Evolutionary conservation across 345 rosid genomes (phyloP).

Genomic region (Cardamine occulta): DNA sequence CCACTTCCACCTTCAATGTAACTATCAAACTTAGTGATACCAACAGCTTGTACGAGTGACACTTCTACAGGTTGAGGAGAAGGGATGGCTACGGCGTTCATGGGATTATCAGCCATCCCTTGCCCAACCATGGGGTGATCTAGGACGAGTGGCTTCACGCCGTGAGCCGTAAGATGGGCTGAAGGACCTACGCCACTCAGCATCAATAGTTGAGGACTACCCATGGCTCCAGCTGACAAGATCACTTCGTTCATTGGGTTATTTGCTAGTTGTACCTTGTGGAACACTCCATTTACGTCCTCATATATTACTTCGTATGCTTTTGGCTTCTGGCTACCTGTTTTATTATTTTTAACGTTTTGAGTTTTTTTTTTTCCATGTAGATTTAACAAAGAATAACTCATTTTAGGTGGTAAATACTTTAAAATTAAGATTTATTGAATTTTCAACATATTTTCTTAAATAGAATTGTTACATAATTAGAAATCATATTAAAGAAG

Average conservation of each 20-base stretch:
- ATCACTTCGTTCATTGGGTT: constrained; percentile 55
- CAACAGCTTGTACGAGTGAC: constrained; percentile 59
- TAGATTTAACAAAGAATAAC: background rate
- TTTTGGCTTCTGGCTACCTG: background rate
- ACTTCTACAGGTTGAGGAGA: constrained; percentile 55
- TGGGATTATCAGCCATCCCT: constrained; percentile 72
- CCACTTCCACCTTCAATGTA: constrained; percentile 60
- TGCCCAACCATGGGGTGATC: constrained; percentile 68
- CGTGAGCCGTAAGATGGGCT: constrained; percentile 42
- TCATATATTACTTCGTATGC: constrained; percentile 2
- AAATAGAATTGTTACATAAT: background rate
- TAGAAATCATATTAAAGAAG: too few species aligned
- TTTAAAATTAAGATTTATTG: background rate
- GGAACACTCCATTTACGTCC: constrained; percentile 14
- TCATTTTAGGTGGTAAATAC: too few species aligned
- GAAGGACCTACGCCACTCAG: constrained; percentile 69
- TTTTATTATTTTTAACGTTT: background rate
- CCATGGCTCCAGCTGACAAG: constrained; percentile 67
- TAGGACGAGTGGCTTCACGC: constrained; percentile 46
- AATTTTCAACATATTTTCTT: background rate
- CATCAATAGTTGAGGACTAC: constrained; percentile 76
- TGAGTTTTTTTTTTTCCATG: background rate
- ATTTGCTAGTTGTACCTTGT: background rate
- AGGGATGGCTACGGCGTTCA: constrained; percentile 58
- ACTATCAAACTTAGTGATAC: constrained; percentile 52